Base-by-base conservation (phyloP, 345 rosid species). In the Pugionium cornutum region DNA sequence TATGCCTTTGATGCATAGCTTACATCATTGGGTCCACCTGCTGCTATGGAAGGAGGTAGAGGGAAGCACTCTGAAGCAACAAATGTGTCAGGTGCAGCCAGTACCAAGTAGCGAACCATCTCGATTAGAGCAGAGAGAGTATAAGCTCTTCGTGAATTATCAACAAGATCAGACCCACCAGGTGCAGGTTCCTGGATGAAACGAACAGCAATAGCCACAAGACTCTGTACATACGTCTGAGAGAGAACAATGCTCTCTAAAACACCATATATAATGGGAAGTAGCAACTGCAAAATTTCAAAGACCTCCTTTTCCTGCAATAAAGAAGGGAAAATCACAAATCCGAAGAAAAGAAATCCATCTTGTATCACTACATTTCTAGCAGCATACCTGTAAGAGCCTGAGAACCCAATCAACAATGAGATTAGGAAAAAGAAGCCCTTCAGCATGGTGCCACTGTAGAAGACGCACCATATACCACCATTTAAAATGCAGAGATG, bases 21-120 rank as follows among this genome's bases (percentile, higher is more conserved):
- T 51, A 85, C 95, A 71, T 89, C 95, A 76, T 57, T 85, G 53
- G 73, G 70, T 51, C 89, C 81, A 72, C 82, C 81, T 50, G 95
- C 87, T 64, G 87, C 62, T 39, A 89, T 88, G 66, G 83, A 82
- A 9, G 86, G 63, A 27, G 98, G 99, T 53, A 95, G 83, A 30
- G 99, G 98, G 67, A 95, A 89, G 82, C 94, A 95, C 77, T 95
- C 98, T 74, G 87, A 60, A 58, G 90, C 88, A 77, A 95, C 96
- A 81, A 95, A 95, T 45, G 99, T 83, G 78, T 95, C 95, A 1
- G 99, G 98, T 39, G 87, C 91, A 76, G 91, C 90, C 57, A 85
- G 78, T 62, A 91, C 82, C 83, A 95, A 79, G 74, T 91, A 95
- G 43, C 86, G 89, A 66, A 95, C 83, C 97, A 95, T 86, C 82